Base-by-base conservation (phyloP, 768 basidiomycete genomes). In the Calocybe cyanea region DNA sequence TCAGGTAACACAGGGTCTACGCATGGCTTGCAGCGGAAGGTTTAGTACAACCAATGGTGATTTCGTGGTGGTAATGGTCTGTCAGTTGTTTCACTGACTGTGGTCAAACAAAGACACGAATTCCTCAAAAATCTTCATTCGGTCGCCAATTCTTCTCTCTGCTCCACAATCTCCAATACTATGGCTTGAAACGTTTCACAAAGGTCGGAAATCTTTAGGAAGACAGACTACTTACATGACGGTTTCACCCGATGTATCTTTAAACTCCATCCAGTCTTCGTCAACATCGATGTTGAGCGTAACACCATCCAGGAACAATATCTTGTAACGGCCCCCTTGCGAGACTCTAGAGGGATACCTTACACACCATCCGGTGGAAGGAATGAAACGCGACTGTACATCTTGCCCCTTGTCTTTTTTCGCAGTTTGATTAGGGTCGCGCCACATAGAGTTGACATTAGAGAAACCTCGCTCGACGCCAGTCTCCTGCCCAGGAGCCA, bases 241-340 rank as follows among this genome's bases (percentile, higher is more conserved):
- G 30, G 45, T 52, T 23, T 56, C 51, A 1, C 68, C 71, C 2
- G 55, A 43, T 38, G 45, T 55, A 28, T 53, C 57, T 25, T 53
- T 62, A 36, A 66, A 58, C 46, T 70, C 66, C 2, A 65, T 64
- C 62, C 65, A 64, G 34, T 72, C 70, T 48, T 73, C 69, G 39
- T 73, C 71, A 3, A 69, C 66, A 41, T 73, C 70, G 39, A 73
- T 60, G 34, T 71, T 69, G 40, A 73, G 56, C 20, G 61, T 52
- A 23, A 58, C 55, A 1, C 71, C 71, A 54, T 72, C 71, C 15
- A 68, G 41, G 46, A 73, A 73, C 70, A 73, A 71, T 11, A 73
- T 62, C 48, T 62, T 65, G 45, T 72, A 73, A 20, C 65, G 56
- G 7, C 70, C 68, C n/a, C 68, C 68, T 45, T 69, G 64, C n/a